Conservation (phyloP, 345 rosid species). For the Mangifera indica region DNA sequence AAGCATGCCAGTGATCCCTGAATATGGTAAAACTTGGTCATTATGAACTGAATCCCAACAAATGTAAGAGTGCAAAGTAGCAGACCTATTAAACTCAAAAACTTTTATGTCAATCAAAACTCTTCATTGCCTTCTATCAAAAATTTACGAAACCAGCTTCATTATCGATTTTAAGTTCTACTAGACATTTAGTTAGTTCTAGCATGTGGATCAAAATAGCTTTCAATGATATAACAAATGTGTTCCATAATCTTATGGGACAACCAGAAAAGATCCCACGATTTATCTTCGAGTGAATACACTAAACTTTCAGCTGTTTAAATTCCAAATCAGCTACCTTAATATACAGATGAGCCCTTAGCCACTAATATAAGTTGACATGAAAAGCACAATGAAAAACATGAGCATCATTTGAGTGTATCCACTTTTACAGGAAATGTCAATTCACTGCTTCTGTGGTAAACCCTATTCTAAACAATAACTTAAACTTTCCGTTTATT, state of each 20-base stretch:
- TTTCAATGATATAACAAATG: not conserved
- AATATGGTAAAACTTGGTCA: not conserved
- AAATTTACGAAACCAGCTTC: too few species aligned
- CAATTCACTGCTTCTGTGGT: too few species aligned
- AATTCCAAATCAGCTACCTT: too few species aligned
- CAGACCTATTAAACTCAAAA: not conserved
- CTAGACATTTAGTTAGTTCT: not conserved
- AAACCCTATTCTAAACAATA: not conserved
- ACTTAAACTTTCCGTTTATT: not conserved
- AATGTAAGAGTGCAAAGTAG: not conserved
- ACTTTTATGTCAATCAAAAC: not conserved
- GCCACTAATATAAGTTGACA: not conserved
- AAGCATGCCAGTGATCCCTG: slow-evolving; percentile 88
- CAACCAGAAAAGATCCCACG: not conserved
- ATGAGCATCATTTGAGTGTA: not conserved
- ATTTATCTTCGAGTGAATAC: not conserved
- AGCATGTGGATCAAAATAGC: not conserved
- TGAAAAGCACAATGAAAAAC: not conserved
- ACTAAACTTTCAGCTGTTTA: not conserved
- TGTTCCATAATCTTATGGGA: not conserved
- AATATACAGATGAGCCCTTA: not conserved
- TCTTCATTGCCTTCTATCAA: not conserved
- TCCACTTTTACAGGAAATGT: not conserved
- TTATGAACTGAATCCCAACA: not conserved
- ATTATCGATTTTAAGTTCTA: not conserved